phyloP scores from a whole-genome alignment of 352 stramenopile species.

The Phytophthora parvispora region DNA sequence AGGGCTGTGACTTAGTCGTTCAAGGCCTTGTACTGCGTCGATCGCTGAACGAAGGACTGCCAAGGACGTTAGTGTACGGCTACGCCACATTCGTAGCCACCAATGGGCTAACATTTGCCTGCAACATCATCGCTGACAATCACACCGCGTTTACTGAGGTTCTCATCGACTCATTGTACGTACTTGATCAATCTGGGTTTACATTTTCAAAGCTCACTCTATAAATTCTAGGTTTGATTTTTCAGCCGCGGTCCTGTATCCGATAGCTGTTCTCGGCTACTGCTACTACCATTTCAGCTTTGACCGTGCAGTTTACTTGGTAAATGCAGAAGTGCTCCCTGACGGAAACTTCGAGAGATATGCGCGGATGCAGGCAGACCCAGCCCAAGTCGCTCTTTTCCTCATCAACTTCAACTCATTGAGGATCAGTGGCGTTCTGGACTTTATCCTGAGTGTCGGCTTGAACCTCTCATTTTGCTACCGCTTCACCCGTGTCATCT shows the following conservation, averaged over 20 bases:
- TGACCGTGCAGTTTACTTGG: constrained; percentile 25
- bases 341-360: constrained; percentile 41
- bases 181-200: neutral
- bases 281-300: constrained; percentile 37
- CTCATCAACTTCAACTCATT: constrained; percentile 43
- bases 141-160: constrained; percentile 38
- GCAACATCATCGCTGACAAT: constrained; percentile 16
- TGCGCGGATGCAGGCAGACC: constrained; percentile 34
- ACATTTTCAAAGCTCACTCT: too few species aligned
- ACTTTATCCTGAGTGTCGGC: constrained; percentile 42
- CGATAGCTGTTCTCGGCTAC: constrained; percentile 31
- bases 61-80: constrained; percentile 7
- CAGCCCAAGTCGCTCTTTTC: constrained; percentile 35
- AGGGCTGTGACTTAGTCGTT: constrained; percentile 28
- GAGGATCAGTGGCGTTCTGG: constrained; percentile 24
- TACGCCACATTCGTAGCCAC: neutral
- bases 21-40: constrained; percentile 28
- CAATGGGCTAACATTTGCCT: constrained; percentile 27
- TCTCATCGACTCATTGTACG: constrained; percentile 41
- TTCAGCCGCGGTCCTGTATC: constrained; percentile 33
- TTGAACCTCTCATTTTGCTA: constrained; percentile 48
- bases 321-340: constrained; percentile 29
- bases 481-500: constrained; percentile 35
- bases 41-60: constrained; percentile 29
- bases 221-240: constrained; percentile 51